Percentiles rank a stretch among this genome's conserved stretches.
These are phyloP conservation scores for Colletotrichum sp. DNA, from an alignment of 2,329 filamentous ascomycete species.

Conservation along the genomic window DNA sequence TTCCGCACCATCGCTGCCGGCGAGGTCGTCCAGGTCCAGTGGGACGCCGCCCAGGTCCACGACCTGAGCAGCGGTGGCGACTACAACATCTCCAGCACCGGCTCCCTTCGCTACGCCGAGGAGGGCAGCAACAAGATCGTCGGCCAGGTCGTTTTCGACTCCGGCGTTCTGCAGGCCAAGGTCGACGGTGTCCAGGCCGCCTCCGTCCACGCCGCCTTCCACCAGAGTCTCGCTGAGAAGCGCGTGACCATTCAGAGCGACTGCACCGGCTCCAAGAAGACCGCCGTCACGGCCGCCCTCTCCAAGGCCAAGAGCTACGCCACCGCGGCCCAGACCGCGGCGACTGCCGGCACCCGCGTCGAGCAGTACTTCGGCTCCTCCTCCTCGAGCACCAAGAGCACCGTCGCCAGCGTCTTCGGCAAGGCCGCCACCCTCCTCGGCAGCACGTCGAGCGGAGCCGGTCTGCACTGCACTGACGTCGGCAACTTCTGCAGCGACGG, in stretches of 20 bases:
- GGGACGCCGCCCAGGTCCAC: slow-evolving; percentile 56
- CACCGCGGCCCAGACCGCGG: slow-evolving; percentile 49
- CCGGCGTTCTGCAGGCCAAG: slow-evolving; percentile 59
- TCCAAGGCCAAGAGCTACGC: slow-evolving; percentile 56
- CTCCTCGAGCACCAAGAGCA: slow-evolving; percentile 37
- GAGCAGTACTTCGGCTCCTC: slow-evolving; percentile 64
- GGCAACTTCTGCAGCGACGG: slow-evolving; percentile 46
- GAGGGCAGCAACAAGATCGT: slow-evolving; percentile 51
- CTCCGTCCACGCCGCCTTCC: slow-evolving; percentile 47
- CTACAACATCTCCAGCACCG: slow-evolving; percentile 56
- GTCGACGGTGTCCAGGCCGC: slow-evolving; percentile 59
- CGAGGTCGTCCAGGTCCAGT: slow-evolving; percentile 50
- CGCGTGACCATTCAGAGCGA: slow-evolving; percentile 31
- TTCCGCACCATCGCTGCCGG: slow-evolving; percentile 49
- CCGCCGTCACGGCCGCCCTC: slow-evolving; percentile 49
- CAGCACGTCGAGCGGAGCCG: slow-evolving; percentile 45
- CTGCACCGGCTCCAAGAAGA: not conserved
- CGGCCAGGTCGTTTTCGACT: slow-evolving; percentile 55
- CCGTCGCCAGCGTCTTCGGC: slow-evolving; percentile 51
- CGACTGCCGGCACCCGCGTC: slow-evolving; percentile 41
- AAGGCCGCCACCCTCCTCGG: slow-evolving; percentile 50
- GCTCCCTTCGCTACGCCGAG: slow-evolving; percentile 56
- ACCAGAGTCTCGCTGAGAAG: slow-evolving; percentile 47
- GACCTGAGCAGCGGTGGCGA: slow-evolving; percentile 48
- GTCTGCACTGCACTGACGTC: slow-evolving; percentile 58